Conservation (phyloP, 352 stramenopile genomes). For the Saprolegnia diclina region DNA sequence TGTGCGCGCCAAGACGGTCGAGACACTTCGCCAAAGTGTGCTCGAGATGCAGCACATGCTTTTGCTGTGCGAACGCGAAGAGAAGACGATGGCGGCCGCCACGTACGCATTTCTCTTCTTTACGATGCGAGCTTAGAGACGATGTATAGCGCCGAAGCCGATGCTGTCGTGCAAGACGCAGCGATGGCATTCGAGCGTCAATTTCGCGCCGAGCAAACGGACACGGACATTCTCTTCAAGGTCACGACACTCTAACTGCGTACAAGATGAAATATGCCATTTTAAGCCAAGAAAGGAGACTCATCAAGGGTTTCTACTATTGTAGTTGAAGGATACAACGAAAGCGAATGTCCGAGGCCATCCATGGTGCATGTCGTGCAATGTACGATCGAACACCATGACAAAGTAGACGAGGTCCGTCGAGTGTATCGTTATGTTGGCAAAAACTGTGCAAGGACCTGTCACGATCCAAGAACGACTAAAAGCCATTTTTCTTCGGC, state of each 20-base stretch:
- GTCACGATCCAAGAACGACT: too few species aligned
- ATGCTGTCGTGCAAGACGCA: background rate
- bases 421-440: too few species aligned
- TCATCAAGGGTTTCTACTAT: too few species aligned
- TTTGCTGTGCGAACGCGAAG: conserved; percentile 2
- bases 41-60: conserved; percentile 16
- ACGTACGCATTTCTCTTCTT: conserved; percentile 6
- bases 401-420: too few species aligned
- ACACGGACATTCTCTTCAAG: conserved; percentile 9
- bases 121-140: background rate
- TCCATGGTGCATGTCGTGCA: too few species aligned
- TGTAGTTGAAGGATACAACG: too few species aligned
- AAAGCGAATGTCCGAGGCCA: too few species aligned
- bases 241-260: background rate
- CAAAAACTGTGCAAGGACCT: too few species aligned
- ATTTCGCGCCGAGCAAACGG: background rate
- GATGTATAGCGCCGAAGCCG: background rate
- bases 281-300: too few species aligned
- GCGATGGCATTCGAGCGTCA: background rate
- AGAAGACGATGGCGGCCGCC: background rate
- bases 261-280: too few species aligned
- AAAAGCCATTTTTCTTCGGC: too few species aligned
- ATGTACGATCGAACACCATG: too few species aligned
- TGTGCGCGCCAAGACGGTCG: background rate
- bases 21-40: background rate